phyloP scores from a whole-genome alignment of 768 basidiomycete species.

The Astraeus odoratus region DNA sequence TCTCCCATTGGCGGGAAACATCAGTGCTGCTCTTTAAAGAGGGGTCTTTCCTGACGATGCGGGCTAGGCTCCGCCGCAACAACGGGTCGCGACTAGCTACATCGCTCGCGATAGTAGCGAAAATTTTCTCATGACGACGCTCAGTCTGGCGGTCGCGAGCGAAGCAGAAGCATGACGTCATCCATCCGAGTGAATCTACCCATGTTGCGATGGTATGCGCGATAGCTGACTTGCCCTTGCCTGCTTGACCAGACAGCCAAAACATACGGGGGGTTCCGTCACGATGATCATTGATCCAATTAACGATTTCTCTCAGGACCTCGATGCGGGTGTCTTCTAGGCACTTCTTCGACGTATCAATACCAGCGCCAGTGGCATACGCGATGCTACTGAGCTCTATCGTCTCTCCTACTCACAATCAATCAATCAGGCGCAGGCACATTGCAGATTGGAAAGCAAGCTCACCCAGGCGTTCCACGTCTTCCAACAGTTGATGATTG shows the following conservation, averaged over 20 bases:
- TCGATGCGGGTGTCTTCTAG: conserved; percentile 1
- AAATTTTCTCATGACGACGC: conserved; percentile 16
- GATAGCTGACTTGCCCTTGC: conserved; percentile 15
- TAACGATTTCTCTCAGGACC: conserved; percentile 18
- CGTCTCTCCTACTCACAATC: not conserved
- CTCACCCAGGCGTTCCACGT: not conserved
- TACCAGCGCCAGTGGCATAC: conserved; percentile 1
- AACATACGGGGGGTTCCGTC: conserved; percentile 13
- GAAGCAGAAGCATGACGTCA: conserved; percentile 30
- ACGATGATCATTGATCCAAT: conserved; percentile 13
- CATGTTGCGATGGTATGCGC: conserved; percentile 26
- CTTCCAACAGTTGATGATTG: not conserved
- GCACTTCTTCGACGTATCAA: conserved; percentile 8
- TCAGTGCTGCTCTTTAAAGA: not conserved
- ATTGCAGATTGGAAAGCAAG: not conserved
- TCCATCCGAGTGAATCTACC: conserved; percentile 11
- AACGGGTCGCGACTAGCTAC: conserved; percentile 14
- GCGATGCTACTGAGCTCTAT: not conserved
- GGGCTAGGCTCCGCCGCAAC: not conserved
- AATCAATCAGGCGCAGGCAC: not conserved
- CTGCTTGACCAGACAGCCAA: conserved; percentile 26
- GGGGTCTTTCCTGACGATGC: not conserved
- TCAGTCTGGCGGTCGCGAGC: conserved; percentile 4
- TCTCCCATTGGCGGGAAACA: not conserved
- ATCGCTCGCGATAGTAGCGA: conserved; percentile 28